These are phyloP conservation scores for Fomitopsis pulvina DNA, from an alignment of 768 basidiomycete genomes.

Conservation along the genomic window DNA sequence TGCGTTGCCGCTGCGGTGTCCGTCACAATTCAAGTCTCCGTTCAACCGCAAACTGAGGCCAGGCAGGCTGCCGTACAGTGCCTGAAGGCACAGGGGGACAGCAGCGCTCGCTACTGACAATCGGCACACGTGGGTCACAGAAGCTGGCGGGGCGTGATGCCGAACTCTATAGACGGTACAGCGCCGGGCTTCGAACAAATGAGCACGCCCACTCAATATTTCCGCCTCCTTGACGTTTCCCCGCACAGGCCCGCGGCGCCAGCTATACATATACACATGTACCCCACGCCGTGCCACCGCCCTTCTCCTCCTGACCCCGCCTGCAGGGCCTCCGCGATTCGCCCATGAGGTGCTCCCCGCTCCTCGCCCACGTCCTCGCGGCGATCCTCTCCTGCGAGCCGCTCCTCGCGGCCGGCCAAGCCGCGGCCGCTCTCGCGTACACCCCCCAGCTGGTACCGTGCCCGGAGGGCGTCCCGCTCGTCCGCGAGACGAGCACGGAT, in stretches of 20 bases:
- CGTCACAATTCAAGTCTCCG: too few relatives aligned
- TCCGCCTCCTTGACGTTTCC: neutral
- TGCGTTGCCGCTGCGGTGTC: too few relatives aligned
- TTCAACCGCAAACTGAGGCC: too few relatives aligned
- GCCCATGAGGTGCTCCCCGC: neutral
- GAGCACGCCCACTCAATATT: neutral
- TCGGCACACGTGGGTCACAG: too few relatives aligned
- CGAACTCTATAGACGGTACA: too few relatives aligned
- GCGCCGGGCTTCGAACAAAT: neutral
- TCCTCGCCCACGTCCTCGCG: neutral
- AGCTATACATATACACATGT: neutral
- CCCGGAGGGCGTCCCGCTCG: conserved; percentile 13
- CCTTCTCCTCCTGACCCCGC: neutral
- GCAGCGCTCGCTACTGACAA: too few relatives aligned
- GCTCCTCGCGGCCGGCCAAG: conserved; percentile 3
- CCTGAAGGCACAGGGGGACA: too few relatives aligned
- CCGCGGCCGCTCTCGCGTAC: conserved; percentile 12
- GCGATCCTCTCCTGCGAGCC: neutral
- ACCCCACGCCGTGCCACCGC: neutral
- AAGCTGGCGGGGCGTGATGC: too few relatives aligned
- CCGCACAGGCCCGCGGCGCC: neutral
- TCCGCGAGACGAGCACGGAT: conserved; percentile 11
- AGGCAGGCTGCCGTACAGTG: too few relatives aligned
- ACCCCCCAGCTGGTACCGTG: conserved; percentile 14
- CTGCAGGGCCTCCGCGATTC: neutral